A percentile compares a stretch with the other conserved stretches of the same genome.
Evolutionary conservation across 768 basidiomycete genomes (phyloP).

Genomic region (Glaciozyma antarctica): DNA sequence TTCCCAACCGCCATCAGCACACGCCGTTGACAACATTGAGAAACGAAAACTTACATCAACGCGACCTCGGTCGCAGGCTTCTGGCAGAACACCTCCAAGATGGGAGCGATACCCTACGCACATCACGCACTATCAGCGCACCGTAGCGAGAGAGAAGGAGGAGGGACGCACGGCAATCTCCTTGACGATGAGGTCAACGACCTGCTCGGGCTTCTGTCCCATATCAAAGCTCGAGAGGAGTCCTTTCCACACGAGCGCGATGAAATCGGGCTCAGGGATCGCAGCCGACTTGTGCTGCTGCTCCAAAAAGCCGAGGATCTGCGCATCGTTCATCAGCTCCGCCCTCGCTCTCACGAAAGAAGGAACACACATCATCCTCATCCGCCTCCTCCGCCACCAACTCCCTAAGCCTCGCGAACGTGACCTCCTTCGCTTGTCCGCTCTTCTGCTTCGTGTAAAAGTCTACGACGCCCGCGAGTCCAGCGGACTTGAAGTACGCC

Average conservation of each 20-base stretch:
- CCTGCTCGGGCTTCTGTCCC: slow-evolving; percentile 8
- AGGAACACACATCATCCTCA: slow-evolving; percentile 50
- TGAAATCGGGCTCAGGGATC: slow-evolving; percentile 72
- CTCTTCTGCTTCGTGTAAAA: slow-evolving; percentile 91
- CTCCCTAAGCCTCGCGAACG: slow-evolving; percentile 60
- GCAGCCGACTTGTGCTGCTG: slow-evolving; percentile 54
- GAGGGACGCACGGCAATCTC: slow-evolving; percentile 68
- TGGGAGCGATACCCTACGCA: slow-evolving; percentile 64
- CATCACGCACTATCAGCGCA: not conserved
- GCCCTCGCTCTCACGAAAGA: not conserved
- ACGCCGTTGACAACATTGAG: not conserved
- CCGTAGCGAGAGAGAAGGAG: not conserved
- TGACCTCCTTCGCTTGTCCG: slow-evolving; percentile 59
- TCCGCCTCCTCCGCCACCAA: slow-evolving; percentile 47
- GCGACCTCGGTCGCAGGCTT: slow-evolving; percentile 83
- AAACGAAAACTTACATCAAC: slow-evolving; percentile 48
- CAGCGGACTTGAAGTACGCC: slow-evolving; percentile 74
- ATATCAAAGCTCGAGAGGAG: slow-evolving; percentile 78
- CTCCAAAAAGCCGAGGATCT: slow-evolving; percentile 72
- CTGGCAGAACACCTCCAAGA: slow-evolving; percentile 82
- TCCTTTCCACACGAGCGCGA: slow-evolving; percentile 85
- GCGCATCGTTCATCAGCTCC: not conserved
- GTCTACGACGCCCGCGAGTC: slow-evolving; percentile 71
- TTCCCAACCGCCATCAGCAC: not conserved
- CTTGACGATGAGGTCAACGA: slow-evolving; percentile 59